Evolutionary conservation across 306 rosid genomes (phyloP), one percentile per base, ranked within the genome.

Genomic region (Trichosanthes truncata): DNA sequence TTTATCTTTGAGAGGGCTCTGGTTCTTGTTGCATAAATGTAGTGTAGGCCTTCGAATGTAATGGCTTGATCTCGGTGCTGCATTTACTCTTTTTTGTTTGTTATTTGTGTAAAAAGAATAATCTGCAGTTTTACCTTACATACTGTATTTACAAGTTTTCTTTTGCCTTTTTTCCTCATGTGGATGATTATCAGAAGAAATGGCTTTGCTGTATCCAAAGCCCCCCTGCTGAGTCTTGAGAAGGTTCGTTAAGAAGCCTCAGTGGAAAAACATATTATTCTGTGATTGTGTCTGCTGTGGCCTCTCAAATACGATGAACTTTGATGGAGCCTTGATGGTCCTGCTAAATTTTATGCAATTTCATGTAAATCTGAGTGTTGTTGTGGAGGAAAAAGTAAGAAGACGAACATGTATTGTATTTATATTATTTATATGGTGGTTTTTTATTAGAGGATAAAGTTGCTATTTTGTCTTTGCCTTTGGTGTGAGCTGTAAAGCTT

Each of bases 401-500:
- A 74, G 59, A 73, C 41, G 25, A 74, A 74, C 63, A 74, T 74
- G 78, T 74, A 74, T 74, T 74, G 63, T 74, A 74, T 74, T 74
- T 33, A 74, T 74, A 74, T 52, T 52, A 74, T 74, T 74, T 48
- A 74, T 51, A 31, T 74, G 78, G 48, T 74, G 78, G 78, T 74
- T 74, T 74, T 20, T 74, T 31, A 74, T 49, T 74, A 74, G 48
- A 53, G 23, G 78, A 51, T 74, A 74, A 18, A 51, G 78, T 52
- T 74, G 78, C 63, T 74, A 31, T 51, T 51, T 63, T 74, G 46
- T 74, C 63, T 51, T 74, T 74, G 46, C 61, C 62, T 33, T 33
- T 74, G 45, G 78, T 74, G 63, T 74, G 78, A 74, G 78, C 78
- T 74, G 78, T 74, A 74, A 74, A 49, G 78, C 78, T 52, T 74